phyloP scores from a whole-genome alignment of 345 rosid species.

The Citrus medica region DNA sequence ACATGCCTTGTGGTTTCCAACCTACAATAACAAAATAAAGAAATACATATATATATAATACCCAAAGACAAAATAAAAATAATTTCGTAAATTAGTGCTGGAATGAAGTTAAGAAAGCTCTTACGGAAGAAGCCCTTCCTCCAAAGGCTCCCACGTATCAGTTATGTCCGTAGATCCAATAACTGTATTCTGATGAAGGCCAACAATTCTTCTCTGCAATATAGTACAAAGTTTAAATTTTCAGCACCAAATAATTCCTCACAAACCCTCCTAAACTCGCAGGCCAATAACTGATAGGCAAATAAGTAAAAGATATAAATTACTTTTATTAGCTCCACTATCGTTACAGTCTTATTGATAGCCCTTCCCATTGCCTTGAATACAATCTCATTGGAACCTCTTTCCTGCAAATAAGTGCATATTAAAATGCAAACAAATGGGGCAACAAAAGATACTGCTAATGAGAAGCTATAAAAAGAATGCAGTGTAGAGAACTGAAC shows the following conservation, averaged over 20 bases:
- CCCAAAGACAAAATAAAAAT: background rate
- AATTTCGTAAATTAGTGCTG: background rate
- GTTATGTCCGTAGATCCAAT: conserved; percentile 93
- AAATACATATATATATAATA: background rate
- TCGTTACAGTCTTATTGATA: conserved; percentile 89
- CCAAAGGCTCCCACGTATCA: conserved; percentile 91
- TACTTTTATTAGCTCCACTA: conserved; percentile 92
- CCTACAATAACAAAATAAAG: conserved; percentile 29
- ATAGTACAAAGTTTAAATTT: background rate
- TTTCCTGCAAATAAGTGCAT: conserved; percentile 48
- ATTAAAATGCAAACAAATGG: background rate
- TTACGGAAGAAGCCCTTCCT: conserved; percentile 97
- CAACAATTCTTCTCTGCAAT: conserved; percentile 87
- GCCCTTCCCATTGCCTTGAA: conserved; percentile 99
- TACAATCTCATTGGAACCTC: conserved; percentile 65
- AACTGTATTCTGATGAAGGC: conserved; percentile 81
- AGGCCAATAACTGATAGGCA: background rate
- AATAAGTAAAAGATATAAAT: background rate
- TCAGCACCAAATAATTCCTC: conserved; percentile 14
- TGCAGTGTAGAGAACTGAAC: background rate
- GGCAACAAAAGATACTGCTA: background rate
- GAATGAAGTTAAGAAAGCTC: conserved; percentile 16
- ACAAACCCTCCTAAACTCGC: background rate
- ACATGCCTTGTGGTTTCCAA: conserved; percentile 99
- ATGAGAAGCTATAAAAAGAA: background rate